phyloP scores from a whole-genome alignment of 768 basidiomycete species.

The Clavulina sp. region DNA sequence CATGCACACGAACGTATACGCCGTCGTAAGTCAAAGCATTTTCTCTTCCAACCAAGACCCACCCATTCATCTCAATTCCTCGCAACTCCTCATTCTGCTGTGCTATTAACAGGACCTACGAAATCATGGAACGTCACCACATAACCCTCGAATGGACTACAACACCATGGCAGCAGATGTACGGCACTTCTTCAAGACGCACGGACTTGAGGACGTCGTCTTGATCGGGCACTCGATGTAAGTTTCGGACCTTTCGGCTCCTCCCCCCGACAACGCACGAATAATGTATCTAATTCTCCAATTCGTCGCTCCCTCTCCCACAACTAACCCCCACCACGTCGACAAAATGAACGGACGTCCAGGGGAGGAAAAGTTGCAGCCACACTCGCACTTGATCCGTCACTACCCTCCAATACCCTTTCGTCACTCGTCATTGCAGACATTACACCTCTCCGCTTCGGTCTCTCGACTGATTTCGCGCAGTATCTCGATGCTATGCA shows the following conservation, averaged over 20 bases:
- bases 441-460: constrained; percentile 50
- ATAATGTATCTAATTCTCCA: not conserved
- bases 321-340: no score
- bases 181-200: not conserved
- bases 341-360: no score
- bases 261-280: not conserved
- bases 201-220: not conserved
- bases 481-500: constrained; percentile 58
- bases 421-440: constrained; percentile 57
- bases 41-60: not conserved
- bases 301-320: no score
- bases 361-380: constrained; percentile 83
- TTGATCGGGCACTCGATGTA: constrained; percentile 37
- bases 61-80: not conserved
- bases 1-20: constrained; percentile 31
- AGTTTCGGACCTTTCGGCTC: constrained; percentile 15
- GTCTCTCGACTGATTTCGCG: constrained; percentile 45
- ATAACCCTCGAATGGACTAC: not conserved
- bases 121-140: not conserved
- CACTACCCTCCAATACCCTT: constrained; percentile 27
- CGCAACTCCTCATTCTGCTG: not conserved
- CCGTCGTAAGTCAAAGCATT: constrained; percentile 3
- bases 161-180: not conserved
- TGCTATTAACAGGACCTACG: not conserved
- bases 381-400: constrained; percentile 39